These are phyloP conservation scores for Spiraea crenata DNA, from an alignment of 331 rosid species.

Conservation along the genomic window DNA sequence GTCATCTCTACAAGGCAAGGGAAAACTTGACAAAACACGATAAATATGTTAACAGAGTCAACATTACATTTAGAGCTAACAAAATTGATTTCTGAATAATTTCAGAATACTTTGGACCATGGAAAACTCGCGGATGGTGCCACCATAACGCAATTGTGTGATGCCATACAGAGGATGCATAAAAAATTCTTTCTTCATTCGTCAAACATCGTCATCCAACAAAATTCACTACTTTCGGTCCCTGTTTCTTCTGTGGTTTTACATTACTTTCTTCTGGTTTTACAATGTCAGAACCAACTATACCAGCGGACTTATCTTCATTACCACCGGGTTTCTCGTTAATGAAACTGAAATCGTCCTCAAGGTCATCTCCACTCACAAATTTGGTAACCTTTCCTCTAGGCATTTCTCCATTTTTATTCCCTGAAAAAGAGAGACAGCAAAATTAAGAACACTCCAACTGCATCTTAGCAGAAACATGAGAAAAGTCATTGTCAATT, in stretches of 20 bases:
- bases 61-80: background rate
- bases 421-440: slow-evolving; percentile 35
- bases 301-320: slow-evolving; percentile 32
- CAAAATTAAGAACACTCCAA: slow-evolving; percentile 3
- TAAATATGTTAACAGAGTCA: background rate
- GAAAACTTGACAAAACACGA: background rate
- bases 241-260: slow-evolving; percentile 61
- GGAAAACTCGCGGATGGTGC: slow-evolving; percentile 4
- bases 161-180: background rate
- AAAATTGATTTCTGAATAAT: background rate
- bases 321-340: slow-evolving; percentile 34
- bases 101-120: background rate
- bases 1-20: background rate
- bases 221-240: slow-evolving; percentile 74
- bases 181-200: background rate
- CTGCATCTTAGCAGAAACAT: background rate
- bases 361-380: slow-evolving; percentile 79
- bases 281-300: slow-evolving; percentile 18
- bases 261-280: slow-evolving; percentile 19
- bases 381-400: slow-evolving; percentile 49
- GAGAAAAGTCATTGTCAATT: background rate
- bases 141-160: background rate
- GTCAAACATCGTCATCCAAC: slow-evolving; percentile 26
- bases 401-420: slow-evolving; percentile 33
- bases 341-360: slow-evolving; percentile 61